Conservation (phyloP, 1,139 yeast species). For the Yarrowia galli region DNA sequence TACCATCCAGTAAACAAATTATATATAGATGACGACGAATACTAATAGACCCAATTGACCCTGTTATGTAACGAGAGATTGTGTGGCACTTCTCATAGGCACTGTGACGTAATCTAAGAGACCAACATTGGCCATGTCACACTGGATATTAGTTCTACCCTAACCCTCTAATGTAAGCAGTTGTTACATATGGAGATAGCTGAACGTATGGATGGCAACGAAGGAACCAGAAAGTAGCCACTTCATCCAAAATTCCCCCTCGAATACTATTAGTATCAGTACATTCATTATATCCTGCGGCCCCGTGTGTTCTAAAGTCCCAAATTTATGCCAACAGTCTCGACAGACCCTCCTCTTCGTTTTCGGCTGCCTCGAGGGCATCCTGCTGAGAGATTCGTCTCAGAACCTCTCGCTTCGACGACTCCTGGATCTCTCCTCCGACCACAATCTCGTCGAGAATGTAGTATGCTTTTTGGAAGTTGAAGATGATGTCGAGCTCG, state of each 20-base stretch:
- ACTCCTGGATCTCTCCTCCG: slow-evolving; percentile 85
- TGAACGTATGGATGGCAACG: too few species aligned
- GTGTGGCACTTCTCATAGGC: background rate
- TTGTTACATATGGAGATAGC: too few species aligned
- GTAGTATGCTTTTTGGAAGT: slow-evolving; percentile 91
- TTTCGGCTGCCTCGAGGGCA: slow-evolving; percentile 71
- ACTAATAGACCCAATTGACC: slow-evolving; percentile 18
- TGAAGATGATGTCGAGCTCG: slow-evolving; percentile 85
- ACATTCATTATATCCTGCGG: slow-evolving; percentile 18
- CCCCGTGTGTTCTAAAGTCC: slow-evolving; percentile 5
- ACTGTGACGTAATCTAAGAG: background rate
- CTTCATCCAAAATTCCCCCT: too few species aligned
- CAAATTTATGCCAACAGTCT: slow-evolving; percentile 44
- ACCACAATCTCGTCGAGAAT: slow-evolving; percentile 85
- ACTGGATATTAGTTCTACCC: too few species aligned
- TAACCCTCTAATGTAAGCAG: too few species aligned
- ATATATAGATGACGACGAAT: slow-evolving; percentile 22
- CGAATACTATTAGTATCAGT: background rate
- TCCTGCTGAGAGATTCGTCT: slow-evolving; percentile 82
- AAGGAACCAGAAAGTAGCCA: too few species aligned
- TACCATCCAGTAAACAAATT: background rate
- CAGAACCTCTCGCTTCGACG: slow-evolving; percentile 80
- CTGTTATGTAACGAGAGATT: background rate
- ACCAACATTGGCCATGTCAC: too few species aligned
- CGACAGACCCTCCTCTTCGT: slow-evolving; percentile 52